Evolutionary conservation across 2,329 filamentous ascomycete genomes (phyloP).

Genomic region (Penicillium sp.): DNA sequence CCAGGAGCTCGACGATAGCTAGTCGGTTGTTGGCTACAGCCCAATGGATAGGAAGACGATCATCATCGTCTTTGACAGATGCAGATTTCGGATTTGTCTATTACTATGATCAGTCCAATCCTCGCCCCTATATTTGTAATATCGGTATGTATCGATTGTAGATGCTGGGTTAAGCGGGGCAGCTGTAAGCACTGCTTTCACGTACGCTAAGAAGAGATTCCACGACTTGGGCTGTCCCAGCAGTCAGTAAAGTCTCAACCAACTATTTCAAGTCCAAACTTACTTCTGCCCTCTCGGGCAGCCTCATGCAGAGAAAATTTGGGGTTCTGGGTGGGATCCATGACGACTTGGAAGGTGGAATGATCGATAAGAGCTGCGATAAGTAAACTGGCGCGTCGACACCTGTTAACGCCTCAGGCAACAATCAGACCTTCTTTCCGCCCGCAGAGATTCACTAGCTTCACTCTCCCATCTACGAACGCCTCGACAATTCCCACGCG

Average conservation of each 20-base stretch:
- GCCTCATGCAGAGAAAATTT: constrained; percentile 87
- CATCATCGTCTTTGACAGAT: constrained; percentile 75
- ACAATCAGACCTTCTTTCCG: not conserved
- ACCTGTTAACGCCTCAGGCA: constrained; percentile 25
- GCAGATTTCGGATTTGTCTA: constrained; percentile 80
- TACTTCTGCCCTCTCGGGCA: constrained; percentile 80
- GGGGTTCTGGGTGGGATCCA: constrained; percentile 49
- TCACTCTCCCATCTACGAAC: constrained; percentile 2
- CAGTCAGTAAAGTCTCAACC: constrained; percentile 23
- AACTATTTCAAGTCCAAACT: constrained; percentile 22
- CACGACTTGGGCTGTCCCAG: constrained; percentile 61
- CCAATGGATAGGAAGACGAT: constrained; percentile 91
- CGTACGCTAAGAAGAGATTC: constrained; percentile 73
- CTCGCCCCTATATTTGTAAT: not conserved
- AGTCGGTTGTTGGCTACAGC: constrained; percentile 80
- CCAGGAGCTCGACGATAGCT: constrained; percentile 71
- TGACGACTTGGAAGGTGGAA: constrained; percentile 25
- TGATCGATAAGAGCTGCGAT: constrained; percentile 27
- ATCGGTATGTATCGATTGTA: not conserved
- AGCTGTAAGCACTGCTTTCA: constrained; percentile 13
- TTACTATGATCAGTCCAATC: constrained; percentile 31
- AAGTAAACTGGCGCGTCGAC: constrained; percentile 18
- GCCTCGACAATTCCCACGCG: not conserved
- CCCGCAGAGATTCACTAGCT: constrained; percentile 14
- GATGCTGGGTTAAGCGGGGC: constrained; percentile 27